These are phyloP conservation scores for Dovyalis caffra DNA, from an alignment of 345 rosid genomes.

Conservation along the genomic window DNA sequence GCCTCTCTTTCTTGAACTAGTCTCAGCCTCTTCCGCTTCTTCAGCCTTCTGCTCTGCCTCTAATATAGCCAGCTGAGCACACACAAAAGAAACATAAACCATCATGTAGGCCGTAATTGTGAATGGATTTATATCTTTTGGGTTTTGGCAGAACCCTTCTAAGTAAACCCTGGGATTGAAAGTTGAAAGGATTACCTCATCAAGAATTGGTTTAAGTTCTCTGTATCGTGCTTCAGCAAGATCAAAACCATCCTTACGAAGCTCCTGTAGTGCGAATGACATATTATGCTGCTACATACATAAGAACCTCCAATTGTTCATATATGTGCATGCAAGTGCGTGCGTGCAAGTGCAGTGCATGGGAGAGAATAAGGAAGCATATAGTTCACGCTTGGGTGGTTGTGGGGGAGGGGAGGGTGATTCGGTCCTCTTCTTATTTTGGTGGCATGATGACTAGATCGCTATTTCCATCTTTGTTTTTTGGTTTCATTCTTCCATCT, in stretches of 20 bases:
- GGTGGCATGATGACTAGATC: too few species aligned
- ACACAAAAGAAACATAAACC: not conserved
- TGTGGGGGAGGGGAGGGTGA: too few species aligned
- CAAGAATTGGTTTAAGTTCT: slow-evolving; percentile 91
- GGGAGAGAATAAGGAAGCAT: not conserved
- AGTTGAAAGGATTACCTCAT: slow-evolving; percentile 54
- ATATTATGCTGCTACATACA: slow-evolving; percentile 12
- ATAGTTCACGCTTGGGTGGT: too few species aligned
- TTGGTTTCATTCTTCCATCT: too few species aligned
- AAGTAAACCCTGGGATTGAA: not conserved
- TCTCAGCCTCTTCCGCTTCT: slow-evolving; percentile 83
- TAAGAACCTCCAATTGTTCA: not conserved
- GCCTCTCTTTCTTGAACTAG: slow-evolving; percentile 65
- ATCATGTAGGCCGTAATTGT: not conserved
- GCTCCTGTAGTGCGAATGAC: slow-evolving; percentile 56
- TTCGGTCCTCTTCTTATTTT: too few species aligned
- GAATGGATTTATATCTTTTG: not conserved
- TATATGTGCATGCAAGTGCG: not conserved
- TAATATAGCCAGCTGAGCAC: slow-evolving; percentile 59
- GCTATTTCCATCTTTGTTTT: too few species aligned
- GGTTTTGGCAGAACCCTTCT: not conserved
- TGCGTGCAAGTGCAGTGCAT: not conserved
- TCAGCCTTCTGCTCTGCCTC: slow-evolving; percentile 97
- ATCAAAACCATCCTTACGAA: slow-evolving; percentile 93
- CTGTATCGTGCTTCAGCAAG: slow-evolving; percentile 80